Percentiles rank a stretch among this genome's conserved stretches.
phyloP scores from a whole-genome alignment of 352 stramenopile genomes.

The Peronospora destructor region DNA sequence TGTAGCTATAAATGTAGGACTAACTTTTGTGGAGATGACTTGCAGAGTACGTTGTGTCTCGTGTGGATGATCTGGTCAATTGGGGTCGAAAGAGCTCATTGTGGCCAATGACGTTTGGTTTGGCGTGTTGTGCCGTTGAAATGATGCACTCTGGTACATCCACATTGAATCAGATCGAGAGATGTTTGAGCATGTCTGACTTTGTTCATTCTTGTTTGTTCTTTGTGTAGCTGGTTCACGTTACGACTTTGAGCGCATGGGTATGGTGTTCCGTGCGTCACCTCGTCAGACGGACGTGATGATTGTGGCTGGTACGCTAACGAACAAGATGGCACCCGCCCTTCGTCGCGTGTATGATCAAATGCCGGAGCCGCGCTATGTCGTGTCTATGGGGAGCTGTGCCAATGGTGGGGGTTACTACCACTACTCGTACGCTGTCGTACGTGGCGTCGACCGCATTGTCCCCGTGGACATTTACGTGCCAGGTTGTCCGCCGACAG shows the following conservation, averaged over 20 bases:
- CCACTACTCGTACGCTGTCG: conserved; percentile 97
- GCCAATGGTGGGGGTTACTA: conserved; percentile 93
- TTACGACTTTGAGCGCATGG: conserved; percentile 98
- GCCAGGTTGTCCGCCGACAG: conserved; percentile 97
- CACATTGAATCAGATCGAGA: background rate
- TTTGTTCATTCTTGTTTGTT: background rate
- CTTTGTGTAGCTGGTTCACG: conserved; percentile 41
- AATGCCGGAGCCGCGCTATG: conserved; percentile 98
- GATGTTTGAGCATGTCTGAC: background rate
- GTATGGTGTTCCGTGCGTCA: conserved; percentile 96
- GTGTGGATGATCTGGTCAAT: conserved; percentile 98
- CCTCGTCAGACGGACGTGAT: conserved; percentile 97
- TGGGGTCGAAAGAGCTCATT: conserved; percentile 95
- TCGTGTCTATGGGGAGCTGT: conserved; percentile 98
- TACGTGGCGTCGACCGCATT: conserved; percentile 95
- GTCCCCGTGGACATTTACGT: conserved; percentile 99
- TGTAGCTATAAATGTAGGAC: background rate
- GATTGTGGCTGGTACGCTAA: conserved; percentile 98
- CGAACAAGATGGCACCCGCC: conserved; percentile 99
- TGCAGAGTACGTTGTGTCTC: conserved; percentile 95
- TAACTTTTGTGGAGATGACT: background rate
- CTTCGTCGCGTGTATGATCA: conserved; percentile 97
- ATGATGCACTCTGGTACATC: conserved; percentile 94
- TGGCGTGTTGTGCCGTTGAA: conserved; percentile 99
- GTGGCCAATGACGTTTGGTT: conserved; percentile 99